Base-by-base conservation (phyloP, 202 grass and related monocot species). In the Alloteropsis angusta region DNA sequence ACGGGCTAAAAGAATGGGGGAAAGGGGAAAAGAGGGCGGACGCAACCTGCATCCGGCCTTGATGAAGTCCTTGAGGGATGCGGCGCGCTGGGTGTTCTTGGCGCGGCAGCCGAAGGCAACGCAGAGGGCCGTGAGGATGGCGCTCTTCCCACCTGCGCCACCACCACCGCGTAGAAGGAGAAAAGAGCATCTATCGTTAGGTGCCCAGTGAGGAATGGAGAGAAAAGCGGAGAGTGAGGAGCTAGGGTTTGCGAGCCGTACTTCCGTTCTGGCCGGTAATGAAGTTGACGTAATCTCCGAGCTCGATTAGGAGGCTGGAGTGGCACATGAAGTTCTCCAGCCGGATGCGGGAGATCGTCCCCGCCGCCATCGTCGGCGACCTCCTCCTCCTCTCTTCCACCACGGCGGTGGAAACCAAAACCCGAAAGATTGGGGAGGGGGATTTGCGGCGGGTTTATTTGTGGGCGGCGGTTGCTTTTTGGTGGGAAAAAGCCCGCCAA, bases 321-420 rank as follows among this genome's bases (percentile, higher is more conserved):
- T 98, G 95, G 70, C 95, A 98, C 95, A 98, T 98, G 75, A 98
- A 98, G 50, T 98, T 98, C 89, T 98, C 95, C 42, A 98, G 78
- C 6, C 83, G 72, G 66, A 98, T 89, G 75, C 79, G 80, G 16
- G 91, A 76, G 60, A 94, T 92, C 46, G 89, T 87, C 80, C 89
- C 94, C 59, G 91, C 85, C 19, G 61, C 72, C 72, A 72, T 72
- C 32, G 44, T 71, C 68, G 59, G 25, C 26, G 26, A 49, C 45
- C 16, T 19, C 16, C 44, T 42, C 21, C 1, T 10, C 30, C 56
- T 67, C 4, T 11, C 37, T 6, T 37, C n/a, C 72, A 9, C 28
- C 25, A 21, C 30, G 52, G 16, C 41, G 39, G 48, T 52, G 21
- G 65, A 54, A 45, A 7, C 11, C 30, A 47, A 78, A 83, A 79